Conservation (phyloP, 805 yeast species). For the Wickerhamomyces hampshirensis region DNA sequence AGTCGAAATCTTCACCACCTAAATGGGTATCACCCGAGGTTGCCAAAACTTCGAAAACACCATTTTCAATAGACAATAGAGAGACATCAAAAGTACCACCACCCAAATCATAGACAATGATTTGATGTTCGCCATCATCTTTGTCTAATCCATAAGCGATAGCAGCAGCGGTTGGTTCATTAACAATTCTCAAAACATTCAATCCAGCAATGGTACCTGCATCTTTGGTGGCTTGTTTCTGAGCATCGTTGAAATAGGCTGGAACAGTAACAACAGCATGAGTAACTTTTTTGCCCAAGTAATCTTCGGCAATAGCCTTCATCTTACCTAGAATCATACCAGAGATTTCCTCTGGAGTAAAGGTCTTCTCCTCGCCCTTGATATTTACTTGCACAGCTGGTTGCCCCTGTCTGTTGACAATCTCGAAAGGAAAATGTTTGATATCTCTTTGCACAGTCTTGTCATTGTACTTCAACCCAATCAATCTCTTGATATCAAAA, state of each 20-base stretch:
- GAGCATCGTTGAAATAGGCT: conserved; percentile 91
- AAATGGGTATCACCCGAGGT: conserved; percentile 96
- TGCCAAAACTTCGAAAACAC: conserved; percentile 89
- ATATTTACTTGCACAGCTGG: conserved; percentile 76
- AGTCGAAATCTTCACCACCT: conserved; percentile 97
- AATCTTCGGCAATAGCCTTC: conserved; percentile 91
- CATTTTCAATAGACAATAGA: conserved; percentile 79
- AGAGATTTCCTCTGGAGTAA: conserved; percentile 90
- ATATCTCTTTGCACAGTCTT: conserved; percentile 74
- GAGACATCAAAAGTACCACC: conserved; percentile 98
- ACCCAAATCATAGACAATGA: conserved; percentile 91
- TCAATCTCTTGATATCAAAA: conserved; percentile 87
- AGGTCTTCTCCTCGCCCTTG: conserved; percentile 68
- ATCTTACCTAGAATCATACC: conserved; percentile 89
- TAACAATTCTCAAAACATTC: conserved; percentile 82
- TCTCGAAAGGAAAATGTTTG: conserved; percentile 76
- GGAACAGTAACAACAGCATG: conserved; percentile 93
- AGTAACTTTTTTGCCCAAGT: conserved; percentile 76
- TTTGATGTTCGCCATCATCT: conserved; percentile 78
- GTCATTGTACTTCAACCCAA: conserved; percentile 78
- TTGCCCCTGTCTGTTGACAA: conserved; percentile 68
- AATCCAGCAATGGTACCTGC: conserved; percentile 91
- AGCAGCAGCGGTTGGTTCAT: conserved; percentile 97
- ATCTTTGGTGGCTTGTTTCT: conserved; percentile 91
- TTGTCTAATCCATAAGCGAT: conserved; percentile 93